Conservation (phyloP, 2,329 filamentous ascomycete species). For the Rhynchosporium agropyri region DNA sequence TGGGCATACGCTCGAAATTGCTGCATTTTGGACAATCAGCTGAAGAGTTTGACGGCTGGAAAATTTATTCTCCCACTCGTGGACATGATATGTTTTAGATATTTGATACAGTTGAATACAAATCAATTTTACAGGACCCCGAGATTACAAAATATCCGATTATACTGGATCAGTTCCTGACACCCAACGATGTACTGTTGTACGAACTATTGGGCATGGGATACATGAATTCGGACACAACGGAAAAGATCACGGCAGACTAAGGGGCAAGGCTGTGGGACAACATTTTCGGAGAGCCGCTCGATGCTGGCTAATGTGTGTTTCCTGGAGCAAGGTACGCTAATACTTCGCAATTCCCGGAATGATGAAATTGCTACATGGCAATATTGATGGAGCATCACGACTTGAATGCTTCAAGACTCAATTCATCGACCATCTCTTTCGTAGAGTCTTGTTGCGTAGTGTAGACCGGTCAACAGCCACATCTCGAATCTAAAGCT, state of each 20-base stretch:
- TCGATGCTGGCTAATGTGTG: too few relatives aligned
- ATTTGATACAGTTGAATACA: neutral
- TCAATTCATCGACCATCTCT: too few relatives aligned
- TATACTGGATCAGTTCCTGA: conserved; percentile 5
- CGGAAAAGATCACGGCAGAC: neutral
- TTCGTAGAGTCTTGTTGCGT: too few relatives aligned
- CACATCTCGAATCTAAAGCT: neutral
- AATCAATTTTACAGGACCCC: neutral
- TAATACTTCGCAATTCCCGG: too few relatives aligned
- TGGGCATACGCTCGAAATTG: conserved; percentile 14
- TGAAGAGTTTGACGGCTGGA: conserved; percentile 9
- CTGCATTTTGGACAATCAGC: conserved; percentile 13
- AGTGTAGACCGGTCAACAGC: too few relatives aligned
- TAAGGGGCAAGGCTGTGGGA: neutral
- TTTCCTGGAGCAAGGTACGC: too few relatives aligned
- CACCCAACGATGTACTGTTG: conserved; percentile 8
- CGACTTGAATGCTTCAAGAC: too few relatives aligned
- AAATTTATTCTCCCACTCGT: conserved; percentile 8
- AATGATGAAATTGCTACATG: too few relatives aligned
- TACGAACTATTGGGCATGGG: conserved; percentile 17
- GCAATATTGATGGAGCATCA: too few relatives aligned
- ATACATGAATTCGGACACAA: neutral
- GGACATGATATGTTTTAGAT: conserved; percentile 14
- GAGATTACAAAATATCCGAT: neutral
- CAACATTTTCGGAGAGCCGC: neutral